phyloP scores from a whole-genome alignment of 495 filamentous ascomycete genomes.

The Haplographium delicatum region DNA sequence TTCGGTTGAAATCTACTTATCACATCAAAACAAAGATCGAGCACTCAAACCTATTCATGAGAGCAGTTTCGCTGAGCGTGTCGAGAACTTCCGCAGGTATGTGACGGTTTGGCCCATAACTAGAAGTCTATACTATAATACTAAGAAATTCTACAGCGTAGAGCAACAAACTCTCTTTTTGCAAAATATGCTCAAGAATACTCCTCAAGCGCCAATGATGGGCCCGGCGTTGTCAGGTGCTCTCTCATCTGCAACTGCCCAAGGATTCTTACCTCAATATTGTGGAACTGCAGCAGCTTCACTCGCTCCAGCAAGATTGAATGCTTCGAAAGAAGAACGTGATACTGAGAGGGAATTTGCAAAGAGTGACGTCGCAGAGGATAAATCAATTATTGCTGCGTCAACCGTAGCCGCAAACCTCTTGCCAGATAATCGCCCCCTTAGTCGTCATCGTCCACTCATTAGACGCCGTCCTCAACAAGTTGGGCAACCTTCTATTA shows the following conservation, averaged over 20 bases:
- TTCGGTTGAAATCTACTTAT: constrained; percentile 11
- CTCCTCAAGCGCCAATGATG: constrained; percentile 14
- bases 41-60: constrained; percentile 6
- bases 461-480: not conserved
- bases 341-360: not conserved
- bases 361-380: constrained; percentile 1
- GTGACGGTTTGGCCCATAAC: not conserved
- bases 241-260: constrained; percentile 25
- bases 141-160: constrained; percentile 6
- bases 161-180: constrained; percentile 22
- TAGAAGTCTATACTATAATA: not conserved
- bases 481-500: not conserved
- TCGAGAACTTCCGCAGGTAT: constrained; percentile 20
- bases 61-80: constrained; percentile 9
- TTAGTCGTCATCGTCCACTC: constrained; percentile 1
- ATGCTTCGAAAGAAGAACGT: constrained; percentile 2
- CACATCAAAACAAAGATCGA: not conserved
- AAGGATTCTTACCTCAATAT: constrained; percentile 25
- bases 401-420: not conserved
- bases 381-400: not conserved
- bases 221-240: constrained; percentile 19
- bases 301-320: constrained; percentile 20
- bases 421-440: constrained; percentile 10
- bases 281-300: constrained; percentile 26
- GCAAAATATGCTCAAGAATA: constrained; percentile 24